Conservation (phyloP, 1,284 basidiomycete species). For the Ganoderma resinaceum region DNA sequence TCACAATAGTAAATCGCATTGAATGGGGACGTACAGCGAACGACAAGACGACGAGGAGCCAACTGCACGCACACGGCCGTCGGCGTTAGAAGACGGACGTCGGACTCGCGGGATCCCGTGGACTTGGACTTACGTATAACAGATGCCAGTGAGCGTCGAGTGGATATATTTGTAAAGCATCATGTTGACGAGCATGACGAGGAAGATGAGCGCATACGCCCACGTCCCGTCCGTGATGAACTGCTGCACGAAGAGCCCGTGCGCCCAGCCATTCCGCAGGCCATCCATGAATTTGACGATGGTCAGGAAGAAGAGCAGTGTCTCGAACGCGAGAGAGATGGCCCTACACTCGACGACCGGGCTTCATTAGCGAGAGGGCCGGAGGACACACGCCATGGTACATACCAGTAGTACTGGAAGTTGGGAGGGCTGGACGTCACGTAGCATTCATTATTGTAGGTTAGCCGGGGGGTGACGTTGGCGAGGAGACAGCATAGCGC, state of each 20-base stretch:
- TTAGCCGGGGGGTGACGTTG: constrained; percentile 31
- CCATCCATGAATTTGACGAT: constrained; percentile 34
- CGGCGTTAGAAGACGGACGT: not conserved
- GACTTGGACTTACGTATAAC: constrained; percentile 37
- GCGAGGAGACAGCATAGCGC: constrained; percentile 35
- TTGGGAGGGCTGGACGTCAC: constrained; percentile 34
- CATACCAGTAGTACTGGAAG: constrained; percentile 37
- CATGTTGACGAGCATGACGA: constrained; percentile 35
- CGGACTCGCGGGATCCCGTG: not conserved
- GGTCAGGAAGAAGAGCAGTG: constrained; percentile 36
- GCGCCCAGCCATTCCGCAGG: constrained; percentile 34
- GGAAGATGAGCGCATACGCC: constrained; percentile 39
- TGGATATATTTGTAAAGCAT: constrained; percentile 36
- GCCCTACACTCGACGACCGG: constrained; percentile 24
- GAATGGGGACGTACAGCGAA: constrained; percentile 29
- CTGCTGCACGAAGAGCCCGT: constrained; percentile 34
- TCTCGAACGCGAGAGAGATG: constrained; percentile 36
- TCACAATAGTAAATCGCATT: not conserved
- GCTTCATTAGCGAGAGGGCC: not conserved
- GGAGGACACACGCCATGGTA: not conserved
- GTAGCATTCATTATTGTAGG: constrained; percentile 35
- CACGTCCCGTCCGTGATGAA: constrained; percentile 40
- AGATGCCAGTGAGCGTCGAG: constrained; percentile 39
- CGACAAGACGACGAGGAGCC: constrained; percentile 37
- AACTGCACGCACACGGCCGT: constrained; percentile 18